Evolutionary conservation across 108 stramenopile genomes (phyloP).

Genomic region (Discostella stelligeroides): DNA sequence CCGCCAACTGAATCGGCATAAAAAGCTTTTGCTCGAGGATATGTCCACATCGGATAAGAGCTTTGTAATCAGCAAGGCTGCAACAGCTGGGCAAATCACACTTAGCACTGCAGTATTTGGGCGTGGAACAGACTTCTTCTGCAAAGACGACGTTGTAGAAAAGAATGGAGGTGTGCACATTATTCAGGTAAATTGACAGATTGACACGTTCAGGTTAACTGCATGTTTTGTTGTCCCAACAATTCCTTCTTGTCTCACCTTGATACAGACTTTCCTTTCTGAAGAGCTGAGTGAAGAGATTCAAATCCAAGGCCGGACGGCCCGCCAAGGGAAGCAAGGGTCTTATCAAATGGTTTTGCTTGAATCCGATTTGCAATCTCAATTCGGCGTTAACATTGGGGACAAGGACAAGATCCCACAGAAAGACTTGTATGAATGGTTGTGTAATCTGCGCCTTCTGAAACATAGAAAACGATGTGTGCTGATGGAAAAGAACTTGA

Average conservation of each 20-base stretch:
- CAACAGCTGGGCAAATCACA: conserved; percentile 62
- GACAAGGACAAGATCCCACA: conserved; percentile 42
- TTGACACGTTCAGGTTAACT: neutral
- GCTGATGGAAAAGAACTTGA: conserved; percentile 49
- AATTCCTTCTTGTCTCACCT: neutral
- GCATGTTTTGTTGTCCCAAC: neutral
- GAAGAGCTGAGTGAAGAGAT: conserved; percentile 61
- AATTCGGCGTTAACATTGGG: conserved; percentile 47
- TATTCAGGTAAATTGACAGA: conserved; percentile 43
- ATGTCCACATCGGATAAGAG: conserved; percentile 52
- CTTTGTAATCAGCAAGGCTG: conserved; percentile 61
- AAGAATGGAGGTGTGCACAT: conserved; percentile 58
- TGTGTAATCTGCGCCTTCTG: conserved; percentile 42
- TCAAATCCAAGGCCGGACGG: conserved; percentile 70
- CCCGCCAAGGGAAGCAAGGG: conserved; percentile 66
- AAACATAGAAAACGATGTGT: conserved; percentile 30
- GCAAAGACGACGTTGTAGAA: conserved; percentile 59
- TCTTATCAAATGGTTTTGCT: conserved; percentile 59
- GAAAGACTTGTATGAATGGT: conserved; percentile 53
- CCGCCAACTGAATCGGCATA: conserved; percentile 58
- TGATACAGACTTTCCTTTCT: conserved; percentile 52
- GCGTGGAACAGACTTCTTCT: conserved; percentile 74
- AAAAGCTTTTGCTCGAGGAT: conserved; percentile 53
- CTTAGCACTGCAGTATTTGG: too few species aligned
- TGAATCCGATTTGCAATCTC: conserved; percentile 56